Percentiles rank a stretch among this genome's conserved stretches.
phyloP scores from a whole-genome alignment of 345 rosid genomes.

The Capsella bursapastoris region DNA sequence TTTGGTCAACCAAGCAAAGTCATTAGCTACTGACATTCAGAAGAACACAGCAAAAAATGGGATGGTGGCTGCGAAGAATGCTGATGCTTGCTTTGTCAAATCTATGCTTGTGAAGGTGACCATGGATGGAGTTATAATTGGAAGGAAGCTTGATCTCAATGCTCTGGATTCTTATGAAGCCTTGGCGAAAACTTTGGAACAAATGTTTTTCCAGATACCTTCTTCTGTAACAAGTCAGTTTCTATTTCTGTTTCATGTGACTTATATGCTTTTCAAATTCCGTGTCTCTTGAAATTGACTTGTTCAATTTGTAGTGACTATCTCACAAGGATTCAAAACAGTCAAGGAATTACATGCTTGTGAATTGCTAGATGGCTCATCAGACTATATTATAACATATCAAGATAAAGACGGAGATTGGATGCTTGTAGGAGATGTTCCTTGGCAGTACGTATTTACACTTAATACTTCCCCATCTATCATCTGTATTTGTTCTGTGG shows the following conservation, averaged over 20 bases:
- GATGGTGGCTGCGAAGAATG: constrained; percentile 32
- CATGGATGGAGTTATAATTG: constrained; percentile 89
- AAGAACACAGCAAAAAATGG: constrained; percentile 45
- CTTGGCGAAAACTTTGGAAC: constrained; percentile 67
- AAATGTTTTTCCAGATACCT: constrained; percentile 64
- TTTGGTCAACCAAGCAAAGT: constrained; percentile 75
- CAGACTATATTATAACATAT: constrained; percentile 73
- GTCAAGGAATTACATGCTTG: constrained; percentile 37
- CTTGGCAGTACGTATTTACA: constrained; percentile 71
- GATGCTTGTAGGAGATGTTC: constrained; percentile 99
- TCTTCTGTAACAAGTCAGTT: constrained; percentile 38
- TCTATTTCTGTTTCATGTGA: neutral
- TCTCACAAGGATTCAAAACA: constrained; percentile 38
- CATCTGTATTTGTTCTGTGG: constrained; percentile 10
- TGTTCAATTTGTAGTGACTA: constrained; percentile 30
- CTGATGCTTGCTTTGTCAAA: constrained; percentile 27
- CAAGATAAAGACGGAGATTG: constrained; percentile 97
- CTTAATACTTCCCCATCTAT: neutral
- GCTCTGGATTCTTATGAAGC: constrained; percentile 68
- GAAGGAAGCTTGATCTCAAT: constrained; percentile 87
- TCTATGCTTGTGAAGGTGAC: constrained; percentile 78
- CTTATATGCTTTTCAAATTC: neutral
- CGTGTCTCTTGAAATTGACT: neutral
- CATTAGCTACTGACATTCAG: constrained; percentile 39
- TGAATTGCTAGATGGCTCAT: constrained; percentile 65